Percentiles rank a stretch among this genome's conserved stretches.
Conservation (phyloP, 2,329 filamentous ascomycete genomes). For the Ceratocystis variospora region DNA sequence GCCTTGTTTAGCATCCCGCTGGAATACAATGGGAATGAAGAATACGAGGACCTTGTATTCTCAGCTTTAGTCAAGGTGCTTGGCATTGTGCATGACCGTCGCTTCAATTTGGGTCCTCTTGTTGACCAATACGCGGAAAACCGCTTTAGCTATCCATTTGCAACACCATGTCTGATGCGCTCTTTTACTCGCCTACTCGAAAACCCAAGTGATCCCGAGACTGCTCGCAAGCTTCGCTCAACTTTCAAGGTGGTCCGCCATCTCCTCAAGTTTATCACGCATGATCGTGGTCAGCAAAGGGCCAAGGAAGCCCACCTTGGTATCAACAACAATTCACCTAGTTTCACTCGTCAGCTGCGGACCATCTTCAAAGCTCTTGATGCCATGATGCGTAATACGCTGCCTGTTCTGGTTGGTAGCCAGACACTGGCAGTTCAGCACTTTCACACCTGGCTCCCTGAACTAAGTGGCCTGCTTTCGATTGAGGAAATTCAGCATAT, state of each 20-base stretch:
- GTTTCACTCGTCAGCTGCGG: slow-evolving; percentile 70
- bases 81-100: slow-evolving; percentile 83
- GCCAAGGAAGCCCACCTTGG: slow-evolving; percentile 80
- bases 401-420: slow-evolving; percentile 76
- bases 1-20: slow-evolving; percentile 82
- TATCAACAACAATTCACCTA: slow-evolving; percentile 57
- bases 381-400: slow-evolving; percentile 72
- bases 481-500: slow-evolving; percentile 81
- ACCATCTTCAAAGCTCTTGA: slow-evolving; percentile 84
- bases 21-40: slow-evolving; percentile 78
- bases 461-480: slow-evolving; percentile 61
- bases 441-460: slow-evolving; percentile 94
- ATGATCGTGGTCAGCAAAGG: slow-evolving; percentile 71
- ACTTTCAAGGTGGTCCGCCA: slow-evolving; percentile 92
- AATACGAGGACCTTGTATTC: slow-evolving; percentile 87
- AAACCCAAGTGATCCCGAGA: slow-evolving; percentile 69
- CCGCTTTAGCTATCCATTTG: slow-evolving; percentile 85
- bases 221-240: slow-evolving; percentile 69
- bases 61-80: slow-evolving; percentile 78
- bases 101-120: slow-evolving; percentile 80
- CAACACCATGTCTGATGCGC: slow-evolving; percentile 72
- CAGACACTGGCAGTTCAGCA: slow-evolving; percentile 93
- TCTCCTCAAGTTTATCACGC: slow-evolving; percentile 87
- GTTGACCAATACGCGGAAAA: slow-evolving; percentile 84
- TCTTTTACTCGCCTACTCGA: slow-evolving; percentile 75